phyloP scores from a whole-genome alignment of 1,284 basidiomycete species.

The Somion occarium region DNA sequence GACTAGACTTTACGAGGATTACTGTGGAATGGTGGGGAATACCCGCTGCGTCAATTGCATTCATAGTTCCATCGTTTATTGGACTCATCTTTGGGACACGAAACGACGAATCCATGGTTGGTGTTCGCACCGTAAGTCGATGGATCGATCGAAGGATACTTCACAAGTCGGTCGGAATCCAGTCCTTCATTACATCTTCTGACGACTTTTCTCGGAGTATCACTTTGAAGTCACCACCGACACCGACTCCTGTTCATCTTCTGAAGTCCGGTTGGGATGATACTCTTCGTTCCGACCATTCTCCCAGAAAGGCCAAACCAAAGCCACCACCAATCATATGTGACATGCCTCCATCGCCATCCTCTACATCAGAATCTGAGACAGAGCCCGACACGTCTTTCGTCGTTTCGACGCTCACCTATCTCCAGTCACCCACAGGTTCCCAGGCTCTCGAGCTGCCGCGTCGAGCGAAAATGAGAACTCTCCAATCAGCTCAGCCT shows the following conservation, averaged over 20 bases:
- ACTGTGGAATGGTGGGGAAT: conserved; percentile 38
- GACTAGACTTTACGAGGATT: conserved; percentile 14
- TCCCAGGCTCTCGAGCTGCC: conserved; percentile 21
- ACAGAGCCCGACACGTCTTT: conserved; percentile 39
- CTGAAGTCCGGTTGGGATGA: conserved; percentile 53
- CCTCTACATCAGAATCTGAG: conserved; percentile 15
- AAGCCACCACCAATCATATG: conserved; percentile 13
- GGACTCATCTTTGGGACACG: conserved; percentile 16
- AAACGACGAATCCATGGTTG: conserved; percentile 23
- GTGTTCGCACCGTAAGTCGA: conserved; percentile 18
- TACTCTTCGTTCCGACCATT: conserved; percentile 34
- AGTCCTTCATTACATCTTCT: conserved; percentile 20
- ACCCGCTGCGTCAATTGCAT: conserved; percentile 33
- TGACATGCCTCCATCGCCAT: conserved; percentile 21
- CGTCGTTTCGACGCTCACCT: conserved; percentile 42
- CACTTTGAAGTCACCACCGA: conserved; percentile 15
- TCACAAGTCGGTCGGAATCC: conserved; percentile 17
- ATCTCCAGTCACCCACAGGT: conserved; percentile 37
- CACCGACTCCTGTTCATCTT: conserved; percentile 22
- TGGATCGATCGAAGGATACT: conserved; percentile 20
- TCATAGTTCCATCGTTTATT: conserved; percentile 27
- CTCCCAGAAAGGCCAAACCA: conserved; percentile 18
- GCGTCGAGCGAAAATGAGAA: not conserved
- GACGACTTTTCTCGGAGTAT: conserved; percentile 11
- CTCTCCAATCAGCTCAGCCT: conserved; percentile 14